Percentiles rank a stretch among this genome's conserved stretches.
phyloP scores from a whole-genome alignment of 2,329 filamentous ascomycete species.

The Orbilia blumenaviensis region DNA sequence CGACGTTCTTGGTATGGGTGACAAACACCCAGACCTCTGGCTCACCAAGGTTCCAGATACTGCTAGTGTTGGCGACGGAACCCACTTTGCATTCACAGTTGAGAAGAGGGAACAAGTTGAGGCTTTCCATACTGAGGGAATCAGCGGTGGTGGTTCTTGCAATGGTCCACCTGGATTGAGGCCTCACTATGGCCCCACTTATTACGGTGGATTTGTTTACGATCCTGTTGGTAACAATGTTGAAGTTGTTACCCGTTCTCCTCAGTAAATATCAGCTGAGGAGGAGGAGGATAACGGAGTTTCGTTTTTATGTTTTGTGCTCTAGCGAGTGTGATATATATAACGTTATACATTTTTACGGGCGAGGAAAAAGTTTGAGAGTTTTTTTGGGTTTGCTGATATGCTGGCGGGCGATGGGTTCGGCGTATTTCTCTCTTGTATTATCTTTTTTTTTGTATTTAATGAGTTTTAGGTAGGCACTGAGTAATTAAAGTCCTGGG shows the following conservation, averaged over 20 bases:
- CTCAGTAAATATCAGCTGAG: background rate
- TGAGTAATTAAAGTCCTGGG: conserved; percentile 52
- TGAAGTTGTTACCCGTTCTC: conserved; percentile 25
- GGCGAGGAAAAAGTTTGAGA: background rate
- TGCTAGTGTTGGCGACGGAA: conserved; percentile 7
- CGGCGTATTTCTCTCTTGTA: no score
- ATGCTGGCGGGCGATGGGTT: background rate
- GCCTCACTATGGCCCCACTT: conserved; percentile 24
- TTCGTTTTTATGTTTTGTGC: background rate
- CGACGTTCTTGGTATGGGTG: conserved; percentile 27
- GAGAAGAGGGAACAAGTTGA: conserved; percentile 17
- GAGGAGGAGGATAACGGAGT: no score
- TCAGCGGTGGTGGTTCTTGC: conserved; percentile 15
- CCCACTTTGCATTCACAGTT: conserved; percentile 31
- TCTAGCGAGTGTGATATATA: background rate
- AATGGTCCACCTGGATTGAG: conserved; percentile 28
- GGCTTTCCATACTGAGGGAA: conserved; percentile 12
- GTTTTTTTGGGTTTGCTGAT: no score
- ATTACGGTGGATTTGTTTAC: conserved; percentile 26
- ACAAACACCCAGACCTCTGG: conserved; percentile 36
- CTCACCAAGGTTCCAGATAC: conserved; percentile 11
- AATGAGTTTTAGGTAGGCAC: conserved; percentile 12
- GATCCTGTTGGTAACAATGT: conserved; percentile 49
- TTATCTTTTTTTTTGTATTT: background rate
- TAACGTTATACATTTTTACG: background rate